A percentile compares a stretch with the other conserved stretches of the same genome.
phyloP scores from a whole-genome alignment of 257 asterid genomes.

The Craterostigma plantagineum region DNA sequence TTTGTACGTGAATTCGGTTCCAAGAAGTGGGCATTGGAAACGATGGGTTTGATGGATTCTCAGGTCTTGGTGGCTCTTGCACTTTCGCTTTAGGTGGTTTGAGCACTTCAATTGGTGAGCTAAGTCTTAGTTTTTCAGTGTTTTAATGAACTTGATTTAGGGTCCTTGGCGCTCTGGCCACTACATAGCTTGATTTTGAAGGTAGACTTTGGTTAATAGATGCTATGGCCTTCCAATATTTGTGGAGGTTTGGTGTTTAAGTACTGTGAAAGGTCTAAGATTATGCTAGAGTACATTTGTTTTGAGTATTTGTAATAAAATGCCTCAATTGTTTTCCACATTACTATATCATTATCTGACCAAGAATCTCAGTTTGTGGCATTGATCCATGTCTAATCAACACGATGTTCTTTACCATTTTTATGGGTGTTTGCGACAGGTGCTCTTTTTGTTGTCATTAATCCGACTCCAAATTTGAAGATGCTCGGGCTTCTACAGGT shows the following conservation, averaged over 20 bases:
- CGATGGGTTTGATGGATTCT: constrained; percentile 56
- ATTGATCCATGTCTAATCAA: too few species aligned
- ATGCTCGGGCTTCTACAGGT: constrained; percentile 97
- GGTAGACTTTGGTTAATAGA: too few species aligned
- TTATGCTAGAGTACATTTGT: too few species aligned
- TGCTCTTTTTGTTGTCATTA: constrained; percentile 66
- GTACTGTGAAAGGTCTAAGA: constrained; percentile 1
- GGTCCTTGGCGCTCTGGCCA: too few species aligned
- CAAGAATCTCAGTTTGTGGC: not conserved
- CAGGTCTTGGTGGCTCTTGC: constrained; percentile 81
- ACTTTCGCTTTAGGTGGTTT: constrained; percentile 82
- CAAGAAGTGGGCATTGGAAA: constrained; percentile 6
- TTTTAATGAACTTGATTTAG: not conserved
- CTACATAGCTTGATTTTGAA: too few species aligned
- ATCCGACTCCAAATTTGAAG: constrained; percentile 70
- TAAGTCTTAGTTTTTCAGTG: not conserved
- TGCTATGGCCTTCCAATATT: too few species aligned
- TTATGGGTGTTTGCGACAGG: constrained; percentile 27
- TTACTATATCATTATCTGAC: too few species aligned
- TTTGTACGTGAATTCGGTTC: not conserved
- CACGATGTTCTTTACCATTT: too few species aligned
- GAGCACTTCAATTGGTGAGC: constrained; percentile 79
- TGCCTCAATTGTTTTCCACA: too few species aligned
- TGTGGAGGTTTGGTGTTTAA: not conserved
- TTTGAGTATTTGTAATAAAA: too few species aligned